A percentile compares a stretch with the other conserved stretches of the same genome.
These are phyloP conservation scores for Cercospora citrullina DNA, from an alignment of 2,329 filamentous ascomycete species.

Conservation along the genomic window DNA sequence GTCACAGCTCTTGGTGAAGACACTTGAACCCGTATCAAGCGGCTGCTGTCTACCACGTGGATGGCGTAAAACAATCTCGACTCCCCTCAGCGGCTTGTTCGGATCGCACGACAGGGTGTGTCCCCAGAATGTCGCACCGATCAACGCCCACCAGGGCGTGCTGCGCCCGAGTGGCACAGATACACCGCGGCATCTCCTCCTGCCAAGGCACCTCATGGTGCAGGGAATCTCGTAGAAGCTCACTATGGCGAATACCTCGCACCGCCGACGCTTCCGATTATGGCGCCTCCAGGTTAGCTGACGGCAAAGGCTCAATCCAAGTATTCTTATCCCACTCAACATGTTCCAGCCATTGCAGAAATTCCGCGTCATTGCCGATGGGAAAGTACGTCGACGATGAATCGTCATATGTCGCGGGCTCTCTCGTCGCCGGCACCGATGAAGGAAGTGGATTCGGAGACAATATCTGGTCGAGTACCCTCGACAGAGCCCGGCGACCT, in stretches of 20 bases:
- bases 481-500: conserved; percentile 44
- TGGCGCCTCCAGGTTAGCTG: neutral
- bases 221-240: too few species aligned
- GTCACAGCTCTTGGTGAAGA: neutral
- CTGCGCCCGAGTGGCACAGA: neutral
- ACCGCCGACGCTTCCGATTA: neutral
- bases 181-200: too few species aligned
- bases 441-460: conserved; percentile 32
- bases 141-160: too few species aligned
- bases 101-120: neutral
- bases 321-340: conserved; percentile 36
- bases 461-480: conserved; percentile 47
- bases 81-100: neutral
- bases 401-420: conserved; percentile 33
- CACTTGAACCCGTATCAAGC: neutral
- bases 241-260: too few species aligned
- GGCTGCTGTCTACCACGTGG: neutral
- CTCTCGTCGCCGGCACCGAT: conserved; percentile 13
- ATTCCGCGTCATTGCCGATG: conserved; percentile 45
- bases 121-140: neutral
- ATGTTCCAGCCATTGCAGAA: conserved; percentile 47
- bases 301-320: conserved; percentile 14
- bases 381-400: conserved; percentile 39
- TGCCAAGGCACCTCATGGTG: too few species aligned
- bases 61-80: neutral